Evolutionary conservation across 352 stramenopile genomes (phyloP), one percentile per base, ranked within the genome.

Genomic region (Globisporangium radiosum): DNA sequence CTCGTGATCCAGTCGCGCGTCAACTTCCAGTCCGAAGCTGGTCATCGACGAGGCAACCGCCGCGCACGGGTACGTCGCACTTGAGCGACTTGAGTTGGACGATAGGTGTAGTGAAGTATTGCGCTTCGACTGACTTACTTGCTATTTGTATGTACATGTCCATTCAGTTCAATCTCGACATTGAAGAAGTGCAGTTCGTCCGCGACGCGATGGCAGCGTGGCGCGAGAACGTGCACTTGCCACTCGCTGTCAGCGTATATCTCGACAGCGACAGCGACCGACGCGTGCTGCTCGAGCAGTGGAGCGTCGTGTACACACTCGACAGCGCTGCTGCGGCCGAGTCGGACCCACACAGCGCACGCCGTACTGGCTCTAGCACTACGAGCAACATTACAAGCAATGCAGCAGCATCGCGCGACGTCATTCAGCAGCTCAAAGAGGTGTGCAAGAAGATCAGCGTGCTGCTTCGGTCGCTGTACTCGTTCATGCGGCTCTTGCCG

Each of bases 1-100:
- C 75, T 95, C 47, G 81, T 95, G 43, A 62, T 93, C 33, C 83
- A 92, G 68, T 90, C 79, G 59, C 81, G 85, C 59, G 81, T 92
- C 25, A 78, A 87, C 56, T 72, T 92, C 39, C 72, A 82, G 56
- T 59, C 73, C 17, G 77, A 89, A 38, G 58, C 76, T 0, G 75
- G 80, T 17, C 42, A 70, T 11, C 71, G 68, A 17, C 71, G 66
- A 25, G 69, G 69, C 59, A 74, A 63, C 47, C 83, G 85, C 19
- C 76, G 83, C 13, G 78, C 79, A 58, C 67, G 85, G 33, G 78
- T 88, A 75, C 55, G 75, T 74, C 25, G 25, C 25, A 33, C 25
- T 33, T 33, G 2, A 33, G 25, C 25, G 25, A 33, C 25, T 33
- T 3, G 25, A 33, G 25, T 33, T 33, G 25, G 25, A 3, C 25